phyloP scores from a whole-genome alignment of 257 asterid genomes.

The Solanum chilense region DNA sequence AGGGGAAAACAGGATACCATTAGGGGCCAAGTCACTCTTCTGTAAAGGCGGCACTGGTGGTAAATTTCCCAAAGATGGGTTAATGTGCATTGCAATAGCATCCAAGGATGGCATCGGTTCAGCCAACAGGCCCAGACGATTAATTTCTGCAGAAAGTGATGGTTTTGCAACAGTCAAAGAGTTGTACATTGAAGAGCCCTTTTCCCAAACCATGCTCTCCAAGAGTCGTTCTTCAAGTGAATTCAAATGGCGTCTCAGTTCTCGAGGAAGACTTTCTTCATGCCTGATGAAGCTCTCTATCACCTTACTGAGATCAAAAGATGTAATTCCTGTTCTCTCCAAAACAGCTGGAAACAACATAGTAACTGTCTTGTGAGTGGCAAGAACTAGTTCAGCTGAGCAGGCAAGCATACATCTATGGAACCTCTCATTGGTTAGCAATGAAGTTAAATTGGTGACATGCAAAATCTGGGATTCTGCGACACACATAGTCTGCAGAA shows the following conservation, averaged over 20 bases:
- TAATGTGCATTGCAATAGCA: constrained; percentile 77
- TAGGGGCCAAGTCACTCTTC: constrained; percentile 51
- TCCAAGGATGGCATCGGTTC: constrained; percentile 98
- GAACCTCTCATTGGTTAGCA: constrained; percentile 90
- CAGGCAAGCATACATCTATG: constrained; percentile 99
- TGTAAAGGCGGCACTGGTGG: constrained; percentile 31
- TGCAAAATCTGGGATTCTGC: constrained; percentile 86
- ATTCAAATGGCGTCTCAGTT: constrained; percentile 85
- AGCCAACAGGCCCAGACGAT: constrained; percentile 79
- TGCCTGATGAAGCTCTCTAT: constrained; percentile 94
- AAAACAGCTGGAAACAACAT: constrained; percentile 93
- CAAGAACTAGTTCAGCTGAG: constrained; percentile 97
- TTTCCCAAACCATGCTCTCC: constrained; percentile 99
- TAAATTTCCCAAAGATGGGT: constrained; percentile 39
- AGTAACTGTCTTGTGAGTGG: constrained; percentile 95
- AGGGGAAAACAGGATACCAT: constrained; percentile 20
- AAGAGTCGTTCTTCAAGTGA: constrained; percentile 90
- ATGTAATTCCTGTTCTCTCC: constrained; percentile 96
- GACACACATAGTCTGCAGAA: constrained; percentile 79
- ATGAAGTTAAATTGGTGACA: constrained; percentile 63
- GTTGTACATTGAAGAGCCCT: constrained; percentile 97
- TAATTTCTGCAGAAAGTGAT: constrained; percentile 70
- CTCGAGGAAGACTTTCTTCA: constrained; percentile 97
- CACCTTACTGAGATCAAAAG: constrained; percentile 97
- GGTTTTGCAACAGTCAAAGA: constrained; percentile 84